A percentile compares a stretch with the other conserved stretches of the same genome.
Evolutionary conservation across 805 yeast species (phyloP).

Genomic region (Saturnispora besseyi): DNA sequence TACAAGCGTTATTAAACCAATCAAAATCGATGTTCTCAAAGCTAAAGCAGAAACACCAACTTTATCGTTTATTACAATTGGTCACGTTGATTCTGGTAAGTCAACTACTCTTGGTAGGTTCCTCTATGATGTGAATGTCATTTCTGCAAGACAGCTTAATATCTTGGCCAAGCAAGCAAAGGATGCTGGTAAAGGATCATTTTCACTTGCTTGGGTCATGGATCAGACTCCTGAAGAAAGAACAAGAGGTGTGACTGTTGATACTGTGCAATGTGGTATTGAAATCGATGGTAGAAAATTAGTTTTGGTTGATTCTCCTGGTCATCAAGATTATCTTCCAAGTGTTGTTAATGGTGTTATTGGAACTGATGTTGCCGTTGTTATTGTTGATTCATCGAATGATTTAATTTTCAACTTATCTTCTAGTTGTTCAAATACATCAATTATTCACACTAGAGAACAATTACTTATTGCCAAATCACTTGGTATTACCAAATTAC

Average conservation of each 20-base stretch:
- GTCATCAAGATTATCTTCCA: slow-evolving; percentile 76
- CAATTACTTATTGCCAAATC: slow-evolving; percentile 62
- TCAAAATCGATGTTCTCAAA: slow-evolving; percentile 16
- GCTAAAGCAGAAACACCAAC: slow-evolving; percentile 39
- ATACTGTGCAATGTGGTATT: slow-evolving; percentile 59
- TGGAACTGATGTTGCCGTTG: slow-evolving; percentile 67
- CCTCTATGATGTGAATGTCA: slow-evolving; percentile 55
- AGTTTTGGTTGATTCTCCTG: slow-evolving; percentile 78
- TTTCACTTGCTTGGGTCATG: slow-evolving; percentile 79
- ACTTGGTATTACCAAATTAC: slow-evolving; percentile 52
- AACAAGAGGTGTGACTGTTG: slow-evolving; percentile 68
- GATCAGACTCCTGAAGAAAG: slow-evolving; percentile 77
- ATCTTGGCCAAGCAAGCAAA: slow-evolving; percentile 58
- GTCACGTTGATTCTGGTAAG: slow-evolving; percentile 83
- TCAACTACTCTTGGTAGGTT: slow-evolving; percentile 72
- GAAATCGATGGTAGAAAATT: slow-evolving; percentile 47
- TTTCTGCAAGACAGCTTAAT: slow-evolving; percentile 55
- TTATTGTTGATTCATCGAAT: slow-evolving; percentile 67
- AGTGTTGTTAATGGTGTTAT: slow-evolving; percentile 79
- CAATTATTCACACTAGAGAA: slow-evolving; percentile 69
- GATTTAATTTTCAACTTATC: slow-evolving; percentile 44
- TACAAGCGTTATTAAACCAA: not conserved
- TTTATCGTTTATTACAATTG: slow-evolving; percentile 69
- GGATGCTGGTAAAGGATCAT: slow-evolving; percentile 63
- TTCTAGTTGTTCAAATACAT: slow-evolving; percentile 20